phyloP scores from a whole-genome alignment of 805 yeast genomes.

The Candida multigemmis region DNA sequence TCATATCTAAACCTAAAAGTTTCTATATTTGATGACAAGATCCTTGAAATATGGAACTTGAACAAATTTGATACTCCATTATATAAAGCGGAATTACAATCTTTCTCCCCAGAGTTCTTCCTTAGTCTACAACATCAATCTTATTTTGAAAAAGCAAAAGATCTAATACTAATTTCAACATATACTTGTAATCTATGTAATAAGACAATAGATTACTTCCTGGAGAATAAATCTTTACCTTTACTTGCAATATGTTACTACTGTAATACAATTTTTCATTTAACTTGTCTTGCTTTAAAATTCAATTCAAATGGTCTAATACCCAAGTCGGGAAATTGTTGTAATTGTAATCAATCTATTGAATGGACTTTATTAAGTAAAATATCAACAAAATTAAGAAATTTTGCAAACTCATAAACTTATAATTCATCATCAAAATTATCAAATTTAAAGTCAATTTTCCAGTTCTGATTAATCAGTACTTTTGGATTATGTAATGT shows the following conservation, averaged over 20 bases:
- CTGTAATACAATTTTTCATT: slow-evolving; percentile 27
- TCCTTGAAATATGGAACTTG: slow-evolving; percentile 21
- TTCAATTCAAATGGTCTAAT: slow-evolving; percentile 3
- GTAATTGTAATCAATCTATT: slow-evolving; percentile 7
- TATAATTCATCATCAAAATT: slow-evolving; percentile 18
- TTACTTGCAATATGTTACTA: slow-evolving; percentile 23
- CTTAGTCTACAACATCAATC: neutral
- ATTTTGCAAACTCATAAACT: slow-evolving; percentile 1
- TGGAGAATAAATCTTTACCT: slow-evolving; percentile 14
- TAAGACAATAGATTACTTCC: slow-evolving; percentile 21
- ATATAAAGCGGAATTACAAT: too few relatives aligned
- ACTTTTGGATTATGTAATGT: slow-evolving; percentile 44
- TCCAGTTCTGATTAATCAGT: slow-evolving; percentile 40
- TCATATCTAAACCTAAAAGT: slow-evolving; percentile 35
- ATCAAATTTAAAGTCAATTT: slow-evolving; percentile 12
- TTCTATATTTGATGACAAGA: slow-evolving; percentile 29
- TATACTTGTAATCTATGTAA: slow-evolving; percentile 23
- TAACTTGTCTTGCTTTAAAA: slow-evolving; percentile 24
- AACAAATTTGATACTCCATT: slow-evolving; percentile 21
- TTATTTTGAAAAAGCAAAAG: slow-evolving; percentile 5
- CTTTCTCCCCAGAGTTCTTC: too few relatives aligned
- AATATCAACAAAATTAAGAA: slow-evolving; percentile 11
- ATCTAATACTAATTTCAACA: slow-evolving; percentile 8
- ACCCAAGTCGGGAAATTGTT: slow-evolving; percentile 9
- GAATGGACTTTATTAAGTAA: slow-evolving; percentile 11